These are phyloP conservation scores for Suillus fuscotomentosus DNA, from an alignment of 768 basidiomycete species.

Conservation along the genomic window DNA sequence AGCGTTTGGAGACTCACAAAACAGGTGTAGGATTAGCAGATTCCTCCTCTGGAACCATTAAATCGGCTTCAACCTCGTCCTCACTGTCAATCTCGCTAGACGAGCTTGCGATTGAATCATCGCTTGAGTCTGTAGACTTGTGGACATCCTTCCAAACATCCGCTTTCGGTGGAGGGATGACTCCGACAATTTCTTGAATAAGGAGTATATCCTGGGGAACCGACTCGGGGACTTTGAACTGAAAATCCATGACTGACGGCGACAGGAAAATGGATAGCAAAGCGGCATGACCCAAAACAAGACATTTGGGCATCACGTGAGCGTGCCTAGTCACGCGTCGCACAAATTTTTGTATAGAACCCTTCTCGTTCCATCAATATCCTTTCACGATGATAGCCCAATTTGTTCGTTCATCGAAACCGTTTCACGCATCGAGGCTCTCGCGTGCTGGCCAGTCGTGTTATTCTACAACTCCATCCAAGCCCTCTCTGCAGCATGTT, in stretches of 20 bases:
- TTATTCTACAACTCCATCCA: conserved; percentile 55
- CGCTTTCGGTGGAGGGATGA: conserved; percentile 8
- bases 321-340: background rate
- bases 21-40: conserved; percentile 17
- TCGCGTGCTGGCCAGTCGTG: conserved; percentile 5
- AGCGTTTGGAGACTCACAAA: conserved; percentile 18
- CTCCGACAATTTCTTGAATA: conserved; percentile 64
- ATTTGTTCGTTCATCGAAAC: conserved; percentile 7
- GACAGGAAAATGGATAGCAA: background rate
- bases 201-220: conserved; percentile 75
- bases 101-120: conserved; percentile 54
- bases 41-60: conserved; percentile 45
- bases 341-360: background rate
- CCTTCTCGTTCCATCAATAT: background rate
- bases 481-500: conserved; percentile 73
- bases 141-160: conserved; percentile 1
- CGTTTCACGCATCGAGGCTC: conserved; percentile 1
- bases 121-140: conserved; percentile 23
- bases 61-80: conserved; percentile 70
- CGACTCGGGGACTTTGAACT: conserved; percentile 59
- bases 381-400: conserved; percentile 16
- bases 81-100: conserved; percentile 58
- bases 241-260: conserved; percentile 20
- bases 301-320: background rate
- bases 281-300: background rate